Base-by-base conservation (phyloP, 306 rosid species). In the Cicer yamashitae region DNA sequence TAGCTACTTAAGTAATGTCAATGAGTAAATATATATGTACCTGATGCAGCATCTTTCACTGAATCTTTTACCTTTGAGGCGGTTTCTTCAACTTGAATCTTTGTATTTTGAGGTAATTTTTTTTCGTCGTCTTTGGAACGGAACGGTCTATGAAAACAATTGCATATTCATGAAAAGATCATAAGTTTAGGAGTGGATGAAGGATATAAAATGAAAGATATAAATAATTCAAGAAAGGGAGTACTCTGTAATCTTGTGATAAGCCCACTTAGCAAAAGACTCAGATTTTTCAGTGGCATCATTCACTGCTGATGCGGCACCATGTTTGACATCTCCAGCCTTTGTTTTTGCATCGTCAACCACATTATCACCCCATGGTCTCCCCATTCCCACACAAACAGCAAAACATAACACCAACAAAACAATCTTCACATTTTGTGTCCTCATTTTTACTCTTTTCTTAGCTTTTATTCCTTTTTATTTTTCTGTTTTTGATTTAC, bases 201-300 rank as follows among this genome's bases (percentile, higher is more conserved):
- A 20, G 22, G 34, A 25, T 25, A 25, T 25, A 25, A 25, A 25
- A 25, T 2, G 34, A 3, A 25, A 30, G 0, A 30, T 30, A 30
- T 30, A 30, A 30, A 30, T 0, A 30, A 30, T 3, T 5, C 0
- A 5, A 30, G 34, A 30, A 30, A 30, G 34, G 5, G 34, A 30
- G 5, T 30, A 88, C 97, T 43, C 34, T 39, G 82, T 1, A 40
- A 90, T 6, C 34, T 86, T 82, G 30, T 65, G 64, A 43, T 52
- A 73, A 63, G 85, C 85, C 93, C 93, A 80, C 1, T 30, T 8
- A 34, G 82, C 71, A 78, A 86, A 88, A 15, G 84, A 34, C 10
- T 68, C 80, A 0, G 87, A 7, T 5, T 65, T 73, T n/a, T 81
- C 72, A 25, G 70, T 15, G 20, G 88, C 83, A 0, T 61, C 79